phyloP scores from a whole-genome alignment of 73 alveolate genomes.

The Halteria grandinella region DNA sequence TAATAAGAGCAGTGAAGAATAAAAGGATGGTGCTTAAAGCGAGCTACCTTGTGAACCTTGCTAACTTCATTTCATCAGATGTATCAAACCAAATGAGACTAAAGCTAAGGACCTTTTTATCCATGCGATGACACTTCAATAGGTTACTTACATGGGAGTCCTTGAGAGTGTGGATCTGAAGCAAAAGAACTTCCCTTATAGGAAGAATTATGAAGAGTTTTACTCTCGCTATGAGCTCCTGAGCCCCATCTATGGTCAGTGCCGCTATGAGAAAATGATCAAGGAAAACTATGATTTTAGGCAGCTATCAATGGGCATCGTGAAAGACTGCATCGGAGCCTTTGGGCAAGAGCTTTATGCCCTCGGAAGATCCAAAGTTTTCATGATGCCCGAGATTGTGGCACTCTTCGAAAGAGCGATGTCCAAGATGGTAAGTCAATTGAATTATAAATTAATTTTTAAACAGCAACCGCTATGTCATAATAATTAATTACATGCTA shows the following conservation, averaged over 20 bases:
- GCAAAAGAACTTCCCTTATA: slow-evolving; percentile 90
- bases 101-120: slow-evolving; percentile 70
- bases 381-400: slow-evolving; percentile 52
- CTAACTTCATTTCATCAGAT: slow-evolving; percentile 94
- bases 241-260: slow-evolving; percentile 46
- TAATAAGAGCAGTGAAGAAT: neutral
- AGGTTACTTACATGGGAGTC: slow-evolving; percentile 97
- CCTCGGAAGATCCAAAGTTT: slow-evolving; percentile 59
- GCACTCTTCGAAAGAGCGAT: slow-evolving; percentile 61
- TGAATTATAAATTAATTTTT: neutral
- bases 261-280: slow-evolving; percentile 53
- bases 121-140: slow-evolving; percentile 80
- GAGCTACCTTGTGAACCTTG: slow-evolving; percentile 75
- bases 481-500: no score
- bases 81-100: slow-evolving; percentile 94
- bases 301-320: neutral
- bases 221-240: slow-evolving; percentile 88
- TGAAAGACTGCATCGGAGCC: slow-evolving; percentile 44
- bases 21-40: neutral
- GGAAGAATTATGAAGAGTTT: slow-evolving; percentile 85
- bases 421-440: slow-evolving; percentile 18
- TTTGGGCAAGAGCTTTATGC: slow-evolving; percentile 47
- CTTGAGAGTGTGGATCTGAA: slow-evolving; percentile 93
- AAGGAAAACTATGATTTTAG: slow-evolving; percentile 56
- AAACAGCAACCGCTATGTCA: no score